Evolutionary conservation across 192 early-diverging fungal species (phyloP).

Genomic region (Backusella mclennaniae): DNA sequence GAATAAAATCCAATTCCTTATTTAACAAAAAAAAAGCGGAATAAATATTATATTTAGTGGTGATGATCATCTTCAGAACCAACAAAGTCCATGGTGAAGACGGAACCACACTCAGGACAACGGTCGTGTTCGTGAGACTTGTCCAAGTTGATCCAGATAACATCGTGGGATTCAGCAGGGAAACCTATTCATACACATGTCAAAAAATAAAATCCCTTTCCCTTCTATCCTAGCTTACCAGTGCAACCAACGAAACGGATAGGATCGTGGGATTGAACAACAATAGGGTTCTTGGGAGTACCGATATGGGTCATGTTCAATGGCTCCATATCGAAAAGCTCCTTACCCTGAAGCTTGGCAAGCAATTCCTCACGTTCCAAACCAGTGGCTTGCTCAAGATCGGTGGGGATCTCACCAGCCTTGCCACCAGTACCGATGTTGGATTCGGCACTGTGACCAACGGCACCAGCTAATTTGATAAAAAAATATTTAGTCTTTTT

Average conservation of each 20-base stretch:
- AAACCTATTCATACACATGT: slow-evolving; percentile 59
- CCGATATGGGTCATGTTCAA: slow-evolving; percentile 70
- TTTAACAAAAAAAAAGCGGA: neutral
- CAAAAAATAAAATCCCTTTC: neutral
- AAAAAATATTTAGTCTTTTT: neutral
- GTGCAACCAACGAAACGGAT: slow-evolving; percentile 91
- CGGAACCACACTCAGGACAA: slow-evolving; percentile 93
- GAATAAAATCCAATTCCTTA: neutral
- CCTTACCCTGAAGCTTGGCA: slow-evolving; percentile 79
- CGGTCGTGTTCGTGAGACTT: slow-evolving; percentile 77
- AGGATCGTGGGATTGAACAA: slow-evolving; percentile 79
- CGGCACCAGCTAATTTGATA: slow-evolving; percentile 17
- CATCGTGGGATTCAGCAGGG: slow-evolving; percentile 91
- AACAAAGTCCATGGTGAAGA: slow-evolving; percentile 62
- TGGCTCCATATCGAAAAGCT: slow-evolving; percentile 86
- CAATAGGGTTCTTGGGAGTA: slow-evolving; percentile 82
- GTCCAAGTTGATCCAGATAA: slow-evolving; percentile 87
- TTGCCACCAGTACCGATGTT: slow-evolving; percentile 60
- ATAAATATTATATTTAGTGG: slow-evolving; percentile 23
- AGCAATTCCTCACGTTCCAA: slow-evolving; percentile 89
- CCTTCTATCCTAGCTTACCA: slow-evolving; percentile 52
- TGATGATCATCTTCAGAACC: slow-evolving; percentile 33
- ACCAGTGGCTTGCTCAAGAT: slow-evolving; percentile 89
- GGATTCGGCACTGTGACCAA: slow-evolving; percentile 14
- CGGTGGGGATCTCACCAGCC: slow-evolving; percentile 75